These are phyloP conservation scores for Hericium rajendrae DNA, from an alignment of 768 basidiomycete genomes.

Conservation along the genomic window DNA sequence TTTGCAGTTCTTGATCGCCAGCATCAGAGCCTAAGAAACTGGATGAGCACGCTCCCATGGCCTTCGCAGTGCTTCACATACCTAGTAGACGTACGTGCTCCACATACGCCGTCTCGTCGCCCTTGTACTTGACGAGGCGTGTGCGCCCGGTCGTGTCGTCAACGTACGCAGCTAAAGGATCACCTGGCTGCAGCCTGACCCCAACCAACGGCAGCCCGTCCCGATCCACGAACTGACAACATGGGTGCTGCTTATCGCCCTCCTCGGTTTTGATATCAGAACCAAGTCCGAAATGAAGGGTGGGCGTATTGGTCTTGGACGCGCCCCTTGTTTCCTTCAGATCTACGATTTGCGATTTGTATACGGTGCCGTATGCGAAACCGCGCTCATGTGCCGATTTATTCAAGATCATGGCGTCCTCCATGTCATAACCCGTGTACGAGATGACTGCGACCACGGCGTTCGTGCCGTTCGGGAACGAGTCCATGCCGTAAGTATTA, in stretches of 20 bases:
- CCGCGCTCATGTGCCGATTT: conserved; percentile 98
- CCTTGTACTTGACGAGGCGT: conserved; percentile 88
- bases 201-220: conserved; percentile 88
- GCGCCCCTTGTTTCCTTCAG: conserved; percentile 72
- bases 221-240: conserved; percentile 48
- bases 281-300: conserved; percentile 86
- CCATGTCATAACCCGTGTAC: conserved; percentile 99
- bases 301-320: conserved; percentile 44
- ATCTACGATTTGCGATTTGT: conserved; percentile 90
- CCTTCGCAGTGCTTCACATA: conserved; percentile 17
- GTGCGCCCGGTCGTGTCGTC: conserved; percentile 82
- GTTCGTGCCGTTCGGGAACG: conserved; percentile 97
- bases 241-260: conserved; percentile 33
- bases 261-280: conserved; percentile 53
- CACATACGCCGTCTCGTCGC: conserved; percentile 83
- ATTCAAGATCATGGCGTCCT: conserved; percentile 99
- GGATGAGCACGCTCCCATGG: neutral
- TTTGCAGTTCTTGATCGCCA: conserved; percentile 83
- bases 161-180: conserved; percentile 77
- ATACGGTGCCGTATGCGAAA: conserved; percentile 92
- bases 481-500: conserved; percentile 95
- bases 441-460: conserved; percentile 99
- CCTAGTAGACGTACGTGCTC: conserved; percentile 90
- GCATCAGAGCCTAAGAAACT: conserved; percentile 60
- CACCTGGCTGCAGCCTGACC: conserved; percentile 55